A percentile compares a stretch with the other conserved stretches of the same genome.
These are phyloP conservation scores for Yamadazyma friedrichii DNA, from an alignment of 1,139 yeast species.

Conservation along the genomic window DNA sequence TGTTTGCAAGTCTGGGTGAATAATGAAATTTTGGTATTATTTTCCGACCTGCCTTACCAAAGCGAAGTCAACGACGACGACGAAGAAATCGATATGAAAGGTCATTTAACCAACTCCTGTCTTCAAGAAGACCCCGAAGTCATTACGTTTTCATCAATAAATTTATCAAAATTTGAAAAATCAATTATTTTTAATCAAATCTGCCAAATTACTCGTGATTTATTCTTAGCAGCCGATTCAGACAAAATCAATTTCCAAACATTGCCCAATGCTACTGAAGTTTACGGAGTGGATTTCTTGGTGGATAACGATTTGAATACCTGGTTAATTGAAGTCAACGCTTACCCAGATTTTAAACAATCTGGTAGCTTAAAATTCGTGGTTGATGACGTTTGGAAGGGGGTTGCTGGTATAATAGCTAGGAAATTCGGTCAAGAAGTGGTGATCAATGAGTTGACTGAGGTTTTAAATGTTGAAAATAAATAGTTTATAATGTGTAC, in stretches of 20 bases:
- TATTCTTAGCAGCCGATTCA: constrained; percentile 79
- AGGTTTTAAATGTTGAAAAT: constrained; percentile 2
- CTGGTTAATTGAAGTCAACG: constrained; percentile 76
- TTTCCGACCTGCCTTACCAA: constrained; percentile 59
- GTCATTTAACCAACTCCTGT: constrained; percentile 93
- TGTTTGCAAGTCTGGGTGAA: constrained; percentile 76
- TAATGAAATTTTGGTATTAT: constrained; percentile 73
- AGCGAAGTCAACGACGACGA: constrained; percentile 18
- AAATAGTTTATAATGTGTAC: not conserved
- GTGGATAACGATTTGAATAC: constrained; percentile 59
- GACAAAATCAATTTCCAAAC: constrained; percentile 92
- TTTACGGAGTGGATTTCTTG: constrained; percentile 85
- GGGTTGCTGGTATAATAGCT: constrained; percentile 3
- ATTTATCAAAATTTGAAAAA: constrained; percentile 26
- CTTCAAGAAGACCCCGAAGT: constrained; percentile 62
- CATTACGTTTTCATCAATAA: constrained; percentile 62
- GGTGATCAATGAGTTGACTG: constrained; percentile 3
- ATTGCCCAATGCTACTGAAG: constrained; percentile 73
- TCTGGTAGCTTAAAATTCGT: constrained; percentile 78
- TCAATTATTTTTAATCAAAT: constrained; percentile 52
- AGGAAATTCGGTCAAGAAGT: not conserved
- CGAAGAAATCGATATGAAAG: constrained; percentile 43
- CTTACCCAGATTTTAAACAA: constrained; percentile 96
- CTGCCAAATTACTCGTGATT: constrained; percentile 59
- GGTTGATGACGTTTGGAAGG: constrained; percentile 41